Conservation (phyloP, 2,329 filamentous ascomycete species). For the Colletotrichum godetiae region DNA sequence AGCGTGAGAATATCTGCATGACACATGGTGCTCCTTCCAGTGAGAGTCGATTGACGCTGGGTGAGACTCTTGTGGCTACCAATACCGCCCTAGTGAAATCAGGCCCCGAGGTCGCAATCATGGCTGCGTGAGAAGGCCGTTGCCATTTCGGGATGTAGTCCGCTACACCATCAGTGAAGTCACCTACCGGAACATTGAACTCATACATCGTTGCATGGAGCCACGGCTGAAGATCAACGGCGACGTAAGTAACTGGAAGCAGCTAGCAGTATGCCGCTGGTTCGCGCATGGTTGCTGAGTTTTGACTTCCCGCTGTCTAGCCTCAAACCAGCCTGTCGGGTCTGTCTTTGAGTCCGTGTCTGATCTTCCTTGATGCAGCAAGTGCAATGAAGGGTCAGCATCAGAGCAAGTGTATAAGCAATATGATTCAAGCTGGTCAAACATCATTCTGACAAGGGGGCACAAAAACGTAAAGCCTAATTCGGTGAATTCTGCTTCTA, state of each 20-base stretch:
- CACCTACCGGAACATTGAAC: neutral
- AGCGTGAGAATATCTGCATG: neutral
- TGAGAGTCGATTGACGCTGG: neutral
- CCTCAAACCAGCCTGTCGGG: neutral
- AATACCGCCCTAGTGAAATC: too few species aligned
- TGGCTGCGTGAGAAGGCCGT: too few species aligned
- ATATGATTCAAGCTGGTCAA: too few species aligned
- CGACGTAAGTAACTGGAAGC: neutral
- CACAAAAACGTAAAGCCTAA: too few species aligned
- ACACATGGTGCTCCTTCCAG: neutral
- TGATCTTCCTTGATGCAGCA: neutral
- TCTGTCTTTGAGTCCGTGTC: neutral
- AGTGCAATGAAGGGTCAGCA: neutral
- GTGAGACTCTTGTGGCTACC: neutral
- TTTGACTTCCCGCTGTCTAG: neutral
- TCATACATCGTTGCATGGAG: neutral
- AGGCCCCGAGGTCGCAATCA: neutral
- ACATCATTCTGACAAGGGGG: too few species aligned
- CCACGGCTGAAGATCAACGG: neutral
- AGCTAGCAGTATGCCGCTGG: neutral
- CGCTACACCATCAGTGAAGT: neutral
- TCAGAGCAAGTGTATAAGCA: too few species aligned
- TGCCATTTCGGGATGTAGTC: neutral
- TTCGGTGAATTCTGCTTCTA: too few species aligned
- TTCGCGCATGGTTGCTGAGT: neutral